Base-by-base conservation (phyloP, 2,329 filamentous ascomycete species). In the Verticillium isaacii region DNA sequence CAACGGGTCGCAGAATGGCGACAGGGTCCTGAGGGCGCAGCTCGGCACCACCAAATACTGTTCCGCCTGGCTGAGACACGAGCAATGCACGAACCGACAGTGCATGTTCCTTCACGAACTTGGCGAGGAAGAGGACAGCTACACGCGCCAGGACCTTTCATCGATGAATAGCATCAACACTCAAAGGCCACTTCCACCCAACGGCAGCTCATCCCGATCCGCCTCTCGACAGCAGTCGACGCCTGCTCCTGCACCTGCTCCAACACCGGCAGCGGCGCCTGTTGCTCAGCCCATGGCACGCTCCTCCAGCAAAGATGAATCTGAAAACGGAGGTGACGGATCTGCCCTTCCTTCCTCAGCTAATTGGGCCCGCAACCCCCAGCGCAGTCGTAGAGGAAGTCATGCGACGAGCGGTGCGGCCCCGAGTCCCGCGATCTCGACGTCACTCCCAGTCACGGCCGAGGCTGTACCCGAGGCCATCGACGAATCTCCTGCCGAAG, bases 91-190 rank as follows among this genome's bases (percentile, higher is more conserved):
- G 61, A 99, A 99, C 71, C 88, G 93, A 59, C 94, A 95, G 65
- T 99, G 95, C 80, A 99, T 97, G 86, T 99, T 99, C 75, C 78
- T 99, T 58, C 95, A 99, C 72, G 96, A 99, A 76, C 91, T 95
- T 45, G 96, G 95, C n/a, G 95, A 99, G 71, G 95, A 97, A 69
- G 94, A 95, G 67, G 94, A 98, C 71, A 97, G 93, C 76, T 98
- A 97, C 73, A 96, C 92, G 9, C 86, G 95, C 57, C 93, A 97
- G 73, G 94, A 97, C 74, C 78, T 98, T 41, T 98, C 94, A 1
- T 96, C 93, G 19, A 91, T 97, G 82, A 98, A 97, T 70, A 94
- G 91, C 63, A 88, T 93, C 61, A 91, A 89, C 65, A 93, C 90
- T 1, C 92, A 92, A 69, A 85, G 89, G 39, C 87, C 88, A 1